Percentiles rank a stretch among this genome's conserved stretches.
Evolutionary conservation across 2,329 filamentous ascomycete species (phyloP).

Genomic region (Talaromyces sp.): DNA sequence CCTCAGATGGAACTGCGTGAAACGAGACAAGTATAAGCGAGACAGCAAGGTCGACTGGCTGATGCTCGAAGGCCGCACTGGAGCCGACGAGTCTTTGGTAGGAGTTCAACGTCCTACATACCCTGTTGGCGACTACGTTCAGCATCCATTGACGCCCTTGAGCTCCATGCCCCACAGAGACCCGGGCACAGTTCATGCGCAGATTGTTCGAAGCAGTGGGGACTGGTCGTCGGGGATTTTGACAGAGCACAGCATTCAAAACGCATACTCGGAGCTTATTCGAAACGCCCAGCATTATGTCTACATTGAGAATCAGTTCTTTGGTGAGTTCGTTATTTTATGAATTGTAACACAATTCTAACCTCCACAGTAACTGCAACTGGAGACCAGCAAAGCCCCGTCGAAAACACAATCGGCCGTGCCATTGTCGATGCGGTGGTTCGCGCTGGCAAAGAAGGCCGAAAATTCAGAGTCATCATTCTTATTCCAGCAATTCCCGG

Average conservation of each 20-base stretch:
- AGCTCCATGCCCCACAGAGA: slow-evolving; percentile 49
- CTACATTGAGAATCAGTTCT: slow-evolving; percentile 99
- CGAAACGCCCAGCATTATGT: slow-evolving; percentile 84
- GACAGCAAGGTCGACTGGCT: slow-evolving; percentile 66
- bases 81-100: slow-evolving; percentile 8
- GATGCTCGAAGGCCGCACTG: slow-evolving; percentile 63
- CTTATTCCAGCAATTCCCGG: slow-evolving; percentile 66
- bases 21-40: slow-evolving; percentile 96
- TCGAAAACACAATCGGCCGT: slow-evolving; percentile 80
- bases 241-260: slow-evolving; percentile 75
- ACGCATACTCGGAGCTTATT: slow-evolving; percentile 82
- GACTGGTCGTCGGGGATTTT: slow-evolving; percentile 94
- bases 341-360: slow-evolving; percentile 16
- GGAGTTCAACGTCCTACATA: slow-evolving; percentile 85
- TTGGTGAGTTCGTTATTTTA: slow-evolving; percentile 50
- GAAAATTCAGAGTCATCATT: slow-evolving; percentile 88
- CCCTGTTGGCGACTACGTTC: slow-evolving; percentile 79
- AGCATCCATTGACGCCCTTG: slow-evolving; percentile 70
- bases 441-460: slow-evolving; percentile 62
- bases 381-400: slow-evolving; percentile 75
- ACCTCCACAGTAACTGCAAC: slow-evolving; percentile 65
- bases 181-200: slow-evolving; percentile 72
- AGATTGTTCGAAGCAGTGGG: slow-evolving; percentile 81
- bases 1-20: slow-evolving; percentile 92
- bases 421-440: slow-evolving; percentile 90